Conservation (phyloP, 495 filamentous ascomycete species). For the Xylaria venustula region DNA sequence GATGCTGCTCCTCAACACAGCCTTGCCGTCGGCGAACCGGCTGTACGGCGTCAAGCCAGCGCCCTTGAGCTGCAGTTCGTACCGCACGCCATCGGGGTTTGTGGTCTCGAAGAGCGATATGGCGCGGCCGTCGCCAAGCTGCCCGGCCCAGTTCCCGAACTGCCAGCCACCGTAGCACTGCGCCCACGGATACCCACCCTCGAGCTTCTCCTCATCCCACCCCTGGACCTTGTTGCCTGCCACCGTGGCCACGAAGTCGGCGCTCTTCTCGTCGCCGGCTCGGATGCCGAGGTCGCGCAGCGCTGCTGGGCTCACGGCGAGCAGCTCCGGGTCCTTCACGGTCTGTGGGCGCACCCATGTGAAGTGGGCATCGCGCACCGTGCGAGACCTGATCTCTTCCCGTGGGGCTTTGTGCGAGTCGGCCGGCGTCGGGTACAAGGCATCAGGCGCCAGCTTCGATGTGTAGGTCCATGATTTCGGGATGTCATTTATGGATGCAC, state of each 20-base stretch:
- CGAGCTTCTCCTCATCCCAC: conserved; percentile 56
- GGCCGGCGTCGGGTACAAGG: conserved; percentile 74
- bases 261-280: conserved; percentile 60
- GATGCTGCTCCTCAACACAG: conserved; percentile 86
- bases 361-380: conserved; percentile 83
- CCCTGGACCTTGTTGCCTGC: conserved; percentile 76
- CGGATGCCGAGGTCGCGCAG: conserved; percentile 75
- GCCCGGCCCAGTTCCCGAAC: conserved; percentile 89
- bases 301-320: conserved; percentile 73
- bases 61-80: conserved; percentile 92
- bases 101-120: conserved; percentile 91
- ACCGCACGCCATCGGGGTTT: conserved; percentile 67
- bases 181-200: conserved; percentile 88
- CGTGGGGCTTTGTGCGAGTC: conserved; percentile 77
- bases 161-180: conserved; percentile 94
- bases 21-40: conserved; percentile 96
- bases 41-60: conserved; percentile 92
- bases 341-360: conserved; percentile 84
- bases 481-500: conserved; percentile 62
- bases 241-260: conserved; percentile 74
- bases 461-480: conserved; percentile 88
- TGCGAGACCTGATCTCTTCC: conserved; percentile 70
- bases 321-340: conserved; percentile 68
- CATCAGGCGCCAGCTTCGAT: conserved; percentile 72
- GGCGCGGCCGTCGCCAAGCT: conserved; percentile 91